Percentiles rank a stretch among this genome's conserved stretches.
phyloP scores from a whole-genome alignment of 768 basidiomycete genomes.

The Suillus variegatus region DNA sequence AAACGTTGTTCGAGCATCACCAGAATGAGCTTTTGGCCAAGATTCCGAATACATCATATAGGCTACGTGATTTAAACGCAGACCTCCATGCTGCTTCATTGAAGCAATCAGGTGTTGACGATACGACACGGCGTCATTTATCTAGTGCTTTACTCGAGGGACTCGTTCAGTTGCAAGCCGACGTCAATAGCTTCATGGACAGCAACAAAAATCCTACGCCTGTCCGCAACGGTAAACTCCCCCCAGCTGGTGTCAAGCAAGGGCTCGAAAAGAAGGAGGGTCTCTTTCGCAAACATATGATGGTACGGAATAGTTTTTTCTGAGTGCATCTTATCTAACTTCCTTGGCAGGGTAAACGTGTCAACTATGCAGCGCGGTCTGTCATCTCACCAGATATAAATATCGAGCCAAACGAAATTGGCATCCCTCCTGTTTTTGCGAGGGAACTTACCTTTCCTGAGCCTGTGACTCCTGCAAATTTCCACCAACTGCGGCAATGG shows the following conservation, averaged over 20 bases:
- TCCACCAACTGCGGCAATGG: constrained; percentile 82
- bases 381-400: constrained; percentile 99
- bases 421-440: constrained; percentile 96
- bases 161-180: constrained; percentile 87
- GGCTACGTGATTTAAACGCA: constrained; percentile 73
- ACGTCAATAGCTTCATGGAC: constrained; percentile 97
- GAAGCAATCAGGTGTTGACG: constrained; percentile 58
- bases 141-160: constrained; percentile 74
- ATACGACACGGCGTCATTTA: constrained; percentile 50
- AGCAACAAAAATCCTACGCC: constrained; percentile 91
- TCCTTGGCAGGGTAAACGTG: constrained; percentile 84
- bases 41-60: constrained; percentile 79
- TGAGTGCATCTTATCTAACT: constrained; percentile 4
- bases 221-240: constrained; percentile 85
- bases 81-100: constrained; percentile 61
- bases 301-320: constrained; percentile 55
- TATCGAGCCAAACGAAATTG: constrained; percentile 98
- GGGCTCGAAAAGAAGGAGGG: constrained; percentile 98
- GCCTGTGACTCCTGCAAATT: constrained; percentile 90
- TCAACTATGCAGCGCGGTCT: constrained; percentile 99
- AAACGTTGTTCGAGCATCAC: constrained; percentile 91
- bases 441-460: constrained; percentile 96
- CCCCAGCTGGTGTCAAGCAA: constrained; percentile 94
- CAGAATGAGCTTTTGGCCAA: constrained; percentile 89
- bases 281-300: constrained; percentile 98